A percentile compares a stretch with the other conserved stretches of the same genome.
These are phyloP conservation scores for Apophysomyces ossiformis DNA, from an alignment of 371 early-diverging fungal genomes.

Conservation along the genomic window DNA sequence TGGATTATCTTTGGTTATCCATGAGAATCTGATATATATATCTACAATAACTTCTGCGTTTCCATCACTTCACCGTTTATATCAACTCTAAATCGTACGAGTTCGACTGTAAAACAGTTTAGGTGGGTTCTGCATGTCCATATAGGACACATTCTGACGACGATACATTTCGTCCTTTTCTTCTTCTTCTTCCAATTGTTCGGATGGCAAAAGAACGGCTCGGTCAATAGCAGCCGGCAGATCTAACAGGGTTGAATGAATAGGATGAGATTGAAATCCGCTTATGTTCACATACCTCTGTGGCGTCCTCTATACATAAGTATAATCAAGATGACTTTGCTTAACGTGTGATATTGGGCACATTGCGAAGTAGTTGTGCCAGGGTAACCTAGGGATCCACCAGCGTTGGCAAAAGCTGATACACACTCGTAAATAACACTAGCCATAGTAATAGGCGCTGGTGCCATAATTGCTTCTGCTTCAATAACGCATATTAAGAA, in stretches of 20 bases:
- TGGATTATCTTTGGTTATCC: no score
- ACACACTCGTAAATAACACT: conserved; percentile 55
- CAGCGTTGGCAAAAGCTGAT: conserved; percentile 53
- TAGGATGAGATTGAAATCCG: neutral
- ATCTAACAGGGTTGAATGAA: conserved; percentile 23
- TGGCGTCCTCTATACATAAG: conserved; percentile 56
- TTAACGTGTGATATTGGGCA: conserved; percentile 41
- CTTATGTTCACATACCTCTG: conserved; percentile 32
- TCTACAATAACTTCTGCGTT: no score
- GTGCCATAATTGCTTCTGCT: conserved; percentile 33
- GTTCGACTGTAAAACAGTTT: neutral
- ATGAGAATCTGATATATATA: no score
- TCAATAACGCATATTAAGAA: conserved; percentile 43
- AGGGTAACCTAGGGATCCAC: conserved; percentile 47
- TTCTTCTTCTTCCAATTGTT: conserved; percentile 21
- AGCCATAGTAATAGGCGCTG: conserved; percentile 43
- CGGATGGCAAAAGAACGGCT: conserved; percentile 50
- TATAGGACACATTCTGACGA: neutral
- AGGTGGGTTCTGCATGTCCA: neutral
- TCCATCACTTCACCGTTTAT: no score
- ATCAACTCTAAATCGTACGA: neutral
- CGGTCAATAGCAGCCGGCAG: conserved; percentile 54
- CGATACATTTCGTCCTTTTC: neutral
- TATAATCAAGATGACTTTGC: conserved; percentile 45
- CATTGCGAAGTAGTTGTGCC: conserved; percentile 38